Evolutionary conservation across 257 asterid species (phyloP).

Genomic region (Pogostemon cablin): DNA sequence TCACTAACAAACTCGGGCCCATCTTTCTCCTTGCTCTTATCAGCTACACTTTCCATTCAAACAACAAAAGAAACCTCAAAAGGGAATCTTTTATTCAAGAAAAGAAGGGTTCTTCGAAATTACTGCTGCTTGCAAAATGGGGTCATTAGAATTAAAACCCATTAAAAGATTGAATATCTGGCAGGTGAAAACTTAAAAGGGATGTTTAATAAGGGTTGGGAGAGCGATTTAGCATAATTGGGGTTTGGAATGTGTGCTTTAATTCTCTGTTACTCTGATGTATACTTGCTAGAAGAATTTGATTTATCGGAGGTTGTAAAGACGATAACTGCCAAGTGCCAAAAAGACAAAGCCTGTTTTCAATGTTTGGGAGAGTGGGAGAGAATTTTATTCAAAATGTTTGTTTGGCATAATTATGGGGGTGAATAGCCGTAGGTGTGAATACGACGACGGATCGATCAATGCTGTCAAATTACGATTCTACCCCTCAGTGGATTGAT

Average conservation of each 20-base stretch:
- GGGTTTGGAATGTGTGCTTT: slow-evolving; percentile 34
- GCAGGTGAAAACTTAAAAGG: slow-evolving; percentile 2
- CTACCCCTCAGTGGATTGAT: slow-evolving; percentile 32
- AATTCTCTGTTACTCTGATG: slow-evolving; percentile 41
- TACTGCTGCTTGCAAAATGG: too few relatives aligned
- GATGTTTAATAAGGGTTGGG: slow-evolving; percentile 26
- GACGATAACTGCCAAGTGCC: slow-evolving; percentile 42
- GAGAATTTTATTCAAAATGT: slow-evolving; percentile 33
- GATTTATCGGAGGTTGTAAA: slow-evolving; percentile 50
- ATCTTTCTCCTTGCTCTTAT: slow-evolving; percentile 41
- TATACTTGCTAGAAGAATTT: slow-evolving; percentile 30
- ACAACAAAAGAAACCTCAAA: slow-evolving; percentile 22
- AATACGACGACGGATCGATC: slow-evolving; percentile 41
- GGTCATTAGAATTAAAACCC: slow-evolving; percentile 26
- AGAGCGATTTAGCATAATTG: not conserved
- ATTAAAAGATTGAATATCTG: slow-evolving; percentile 32
- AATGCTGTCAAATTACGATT: slow-evolving; percentile 18
- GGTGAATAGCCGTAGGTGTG: not conserved
- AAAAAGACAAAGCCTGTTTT: slow-evolving; percentile 49
- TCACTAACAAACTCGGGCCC: slow-evolving; percentile 48
- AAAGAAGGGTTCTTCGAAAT: slow-evolving; percentile 20
- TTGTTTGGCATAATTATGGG: slow-evolving; percentile 25
- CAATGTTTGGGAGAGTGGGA: slow-evolving; percentile 3
- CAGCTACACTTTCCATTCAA: slow-evolving; percentile 54
- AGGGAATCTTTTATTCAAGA: slow-evolving; percentile 23